phyloP scores from a whole-genome alignment of 1,139 yeast genomes.

The Maudiozyma humilis region DNA sequence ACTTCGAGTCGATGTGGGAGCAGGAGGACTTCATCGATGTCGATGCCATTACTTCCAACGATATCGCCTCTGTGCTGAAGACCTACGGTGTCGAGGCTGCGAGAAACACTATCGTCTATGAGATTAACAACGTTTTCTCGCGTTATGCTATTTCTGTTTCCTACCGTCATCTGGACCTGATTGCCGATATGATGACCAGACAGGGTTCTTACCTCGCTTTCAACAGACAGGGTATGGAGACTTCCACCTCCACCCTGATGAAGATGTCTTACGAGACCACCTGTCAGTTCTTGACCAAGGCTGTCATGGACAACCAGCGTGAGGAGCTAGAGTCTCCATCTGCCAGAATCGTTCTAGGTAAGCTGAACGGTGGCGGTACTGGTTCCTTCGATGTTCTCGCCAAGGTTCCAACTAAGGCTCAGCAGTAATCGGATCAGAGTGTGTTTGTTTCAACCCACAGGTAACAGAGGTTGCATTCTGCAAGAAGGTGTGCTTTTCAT shows the following conservation, averaged over 20 bases:
- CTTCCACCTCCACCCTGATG: constrained; percentile 91
- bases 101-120: constrained; percentile 91
- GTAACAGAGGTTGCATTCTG: no score
- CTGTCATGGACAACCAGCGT: constrained; percentile 84
- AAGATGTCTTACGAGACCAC: constrained; percentile 99
- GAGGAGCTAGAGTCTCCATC: constrained; percentile 90
- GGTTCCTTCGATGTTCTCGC: constrained; percentile 89
- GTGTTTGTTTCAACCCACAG: no score
- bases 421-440: not conserved
- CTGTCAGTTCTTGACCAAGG: constrained; percentile 92
- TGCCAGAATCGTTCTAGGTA: constrained; percentile 91
- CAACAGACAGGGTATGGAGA: constrained; percentile 96
- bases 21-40: constrained; percentile 88
- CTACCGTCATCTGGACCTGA: constrained; percentile 86
- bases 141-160: constrained; percentile 94
- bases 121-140: constrained; percentile 90
- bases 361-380: constrained; percentile 86
- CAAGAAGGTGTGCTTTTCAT: no score
- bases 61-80: constrained; percentile 78
- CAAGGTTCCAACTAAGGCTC: constrained; percentile 39
- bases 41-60: constrained; percentile 83
- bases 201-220: constrained; percentile 96
- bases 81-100: constrained; percentile 99
- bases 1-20: constrained; percentile 97
- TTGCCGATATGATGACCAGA: constrained; percentile 99